These are phyloP conservation scores for Leucosporidium creatinivorum DNA, from an alignment of 768 basidiomycete genomes.

Conservation along the genomic window DNA sequence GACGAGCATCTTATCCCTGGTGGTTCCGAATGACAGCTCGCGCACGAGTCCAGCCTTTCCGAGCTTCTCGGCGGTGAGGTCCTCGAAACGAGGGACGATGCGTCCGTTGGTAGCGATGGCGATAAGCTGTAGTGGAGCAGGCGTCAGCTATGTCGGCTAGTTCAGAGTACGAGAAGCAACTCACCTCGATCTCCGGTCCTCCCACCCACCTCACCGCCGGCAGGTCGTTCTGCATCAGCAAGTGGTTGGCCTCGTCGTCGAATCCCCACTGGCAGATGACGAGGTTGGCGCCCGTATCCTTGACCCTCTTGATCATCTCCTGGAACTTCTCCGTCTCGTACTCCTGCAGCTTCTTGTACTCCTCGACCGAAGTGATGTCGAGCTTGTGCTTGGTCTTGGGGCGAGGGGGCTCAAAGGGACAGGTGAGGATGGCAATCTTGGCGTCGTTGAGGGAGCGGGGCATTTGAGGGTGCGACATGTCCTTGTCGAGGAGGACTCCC, in stretches of 20 bases:
- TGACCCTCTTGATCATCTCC: constrained; percentile 94
- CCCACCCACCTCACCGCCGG: constrained; percentile 99
- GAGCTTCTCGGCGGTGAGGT: constrained; percentile 80
- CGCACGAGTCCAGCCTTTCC: constrained; percentile 89
- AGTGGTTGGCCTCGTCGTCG: constrained; percentile 97
- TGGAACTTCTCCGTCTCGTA: constrained; percentile 96
- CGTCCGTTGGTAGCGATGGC: constrained; percentile 97
- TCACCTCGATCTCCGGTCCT: constrained; percentile 95
- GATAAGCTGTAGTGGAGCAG: constrained; percentile 57
- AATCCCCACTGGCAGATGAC: constrained; percentile 99
- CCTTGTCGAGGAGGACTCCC: constrained; percentile 98
- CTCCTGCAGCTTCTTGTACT: constrained; percentile 85
- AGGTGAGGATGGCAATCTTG: constrained; percentile 90
- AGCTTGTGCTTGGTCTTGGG: constrained; percentile 99
- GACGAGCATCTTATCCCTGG: constrained; percentile 97
- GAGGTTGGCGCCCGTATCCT: constrained; percentile 92
- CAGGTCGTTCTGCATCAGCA: constrained; percentile 94
- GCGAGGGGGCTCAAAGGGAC: constrained; percentile 96
- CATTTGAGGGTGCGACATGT: constrained; percentile 99
- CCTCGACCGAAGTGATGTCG: constrained; percentile 92
- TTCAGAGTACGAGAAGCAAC: constrained; percentile 1
- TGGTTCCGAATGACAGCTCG: constrained; percentile 93
- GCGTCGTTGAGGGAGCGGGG: constrained; percentile 80
- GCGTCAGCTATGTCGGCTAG: not conserved
- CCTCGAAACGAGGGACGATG: constrained; percentile 97